Base-by-base conservation (phyloP, 2,329 filamentous ascomycete species). In the Torrubiella hemipterigena region DNA sequence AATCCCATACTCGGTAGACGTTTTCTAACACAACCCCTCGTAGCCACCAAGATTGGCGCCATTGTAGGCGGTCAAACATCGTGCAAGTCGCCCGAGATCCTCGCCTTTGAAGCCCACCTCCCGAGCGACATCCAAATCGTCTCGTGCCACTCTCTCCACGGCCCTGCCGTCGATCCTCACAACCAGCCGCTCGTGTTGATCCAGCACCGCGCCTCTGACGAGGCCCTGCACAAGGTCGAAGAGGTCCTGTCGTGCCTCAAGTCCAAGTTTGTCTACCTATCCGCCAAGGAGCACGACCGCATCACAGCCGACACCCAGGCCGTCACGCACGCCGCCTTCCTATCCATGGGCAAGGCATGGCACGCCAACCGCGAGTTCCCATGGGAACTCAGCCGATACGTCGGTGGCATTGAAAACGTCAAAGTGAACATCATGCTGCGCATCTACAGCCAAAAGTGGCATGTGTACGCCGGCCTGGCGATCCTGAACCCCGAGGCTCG, bases 391-490 rank as follows among this genome's bases (percentile, higher is more conserved):
- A 76, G 78, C n/a, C 85, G 91, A 40, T 98, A 96, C 56, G 76
- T 95, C 4, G 91, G 91, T 36, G 93, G 91, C 31, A 93, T 98
- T 48, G 91, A 98, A 58, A 98, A 98, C 55, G 89, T 96, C 47
- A 98, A 98, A 63, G 94, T 96, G 63, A 98, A 98, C 61, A 77
- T 96, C 44, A 96, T 86, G 44, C 65, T 98, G 42, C 86, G 91
- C 45, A 96, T 98, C 60, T 98, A 96, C 63, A 79, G 81, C 37
- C 93, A 95, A 57, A 98, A 96, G 58, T 98, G 93, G 93, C 93
- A 98, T 62, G 91, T 98, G 35, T 98, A 98, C 55, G 91, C 91
- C 14, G 91, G 91, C 1, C 77, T 98, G 7, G 91, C 93, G 9
- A 98, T 98, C 49, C 71, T 98, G 36, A 98, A 98, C 54, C 91